Evolutionary conservation across 176 grass and related monocot species (phyloP).

Genomic region (Tuctoria greenei): DNA sequence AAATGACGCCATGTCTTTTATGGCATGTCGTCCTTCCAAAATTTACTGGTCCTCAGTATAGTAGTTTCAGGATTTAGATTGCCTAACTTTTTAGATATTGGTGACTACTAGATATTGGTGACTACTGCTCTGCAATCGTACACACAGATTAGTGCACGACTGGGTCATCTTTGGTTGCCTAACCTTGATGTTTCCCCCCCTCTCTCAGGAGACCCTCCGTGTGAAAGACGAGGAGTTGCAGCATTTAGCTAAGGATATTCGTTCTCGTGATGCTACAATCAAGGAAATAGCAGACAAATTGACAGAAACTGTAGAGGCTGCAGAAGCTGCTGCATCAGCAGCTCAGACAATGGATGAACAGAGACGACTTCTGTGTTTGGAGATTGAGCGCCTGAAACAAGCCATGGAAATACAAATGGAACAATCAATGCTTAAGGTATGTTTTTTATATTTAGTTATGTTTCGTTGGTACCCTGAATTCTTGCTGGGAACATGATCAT

Average conservation of each 20-base stretch:
- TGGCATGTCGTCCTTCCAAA: slow-evolving; percentile 25
- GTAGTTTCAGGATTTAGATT: slow-evolving; percentile 7
- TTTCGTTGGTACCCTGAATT: slow-evolving; percentile 11
- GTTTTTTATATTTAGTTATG: neutral
- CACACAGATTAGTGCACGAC: neutral
- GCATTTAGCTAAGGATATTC: slow-evolving; percentile 84
- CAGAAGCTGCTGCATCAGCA: slow-evolving; percentile 77
- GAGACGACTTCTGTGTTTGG: slow-evolving; percentile 56
- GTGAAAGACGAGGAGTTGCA: slow-evolving; percentile 98
- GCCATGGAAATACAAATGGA: slow-evolving; percentile 68
- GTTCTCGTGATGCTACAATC: slow-evolving; percentile 78
- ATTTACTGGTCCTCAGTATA: neutral
- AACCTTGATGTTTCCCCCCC: slow-evolving; percentile 2
- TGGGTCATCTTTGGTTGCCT: neutral
- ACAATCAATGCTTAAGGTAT: slow-evolving; percentile 68
- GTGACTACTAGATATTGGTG: slow-evolving; percentile 1
- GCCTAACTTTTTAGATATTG: slow-evolving; percentile 14
- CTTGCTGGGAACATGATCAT: slow-evolving; percentile 19
- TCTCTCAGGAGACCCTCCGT: slow-evolving; percentile 78
- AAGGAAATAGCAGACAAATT: slow-evolving; percentile 88
- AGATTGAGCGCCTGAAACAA: slow-evolving; percentile 68
- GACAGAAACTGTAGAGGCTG: slow-evolving; percentile 85
- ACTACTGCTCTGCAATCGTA: neutral
- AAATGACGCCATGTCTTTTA: neutral
- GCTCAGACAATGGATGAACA: slow-evolving; percentile 83